Percentiles rank a stretch among this genome's conserved stretches.
These are phyloP conservation scores for Zasmidium citrigriseum DNA, from an alignment of 2,329 filamentous ascomycete species.

Conservation along the genomic window DNA sequence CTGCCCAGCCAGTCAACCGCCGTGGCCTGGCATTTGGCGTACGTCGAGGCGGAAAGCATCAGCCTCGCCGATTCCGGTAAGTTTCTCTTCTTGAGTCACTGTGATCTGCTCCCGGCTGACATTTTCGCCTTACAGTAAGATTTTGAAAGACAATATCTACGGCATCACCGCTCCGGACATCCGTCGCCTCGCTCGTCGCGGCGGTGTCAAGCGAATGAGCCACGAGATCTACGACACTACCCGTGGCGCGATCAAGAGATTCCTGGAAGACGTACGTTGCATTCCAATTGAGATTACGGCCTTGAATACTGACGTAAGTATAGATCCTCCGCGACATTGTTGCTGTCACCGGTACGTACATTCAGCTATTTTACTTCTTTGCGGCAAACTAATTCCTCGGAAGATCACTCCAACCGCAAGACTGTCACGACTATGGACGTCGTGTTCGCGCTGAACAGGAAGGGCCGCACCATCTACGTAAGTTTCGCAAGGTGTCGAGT, in stretches of 20 bases:
- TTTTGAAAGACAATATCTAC: conserved; percentile 97
- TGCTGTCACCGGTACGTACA: background rate
- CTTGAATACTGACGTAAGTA: background rate
- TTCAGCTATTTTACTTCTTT: too few relatives aligned
- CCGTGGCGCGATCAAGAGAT: conserved; percentile 54
- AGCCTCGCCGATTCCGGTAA: conserved; percentile 9
- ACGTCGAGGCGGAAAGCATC: background rate
- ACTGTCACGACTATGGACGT: conserved; percentile 65
- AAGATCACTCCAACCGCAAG: conserved; percentile 58
- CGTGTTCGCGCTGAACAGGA: background rate
- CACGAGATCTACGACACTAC: conserved; percentile 63
- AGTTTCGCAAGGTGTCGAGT: background rate
- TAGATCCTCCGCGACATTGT: conserved; percentile 1
- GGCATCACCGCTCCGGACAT: conserved; percentile 76
- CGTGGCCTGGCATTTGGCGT: background rate
- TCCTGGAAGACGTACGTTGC: conserved; percentile 58
- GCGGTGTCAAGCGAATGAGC: conserved; percentile 74
- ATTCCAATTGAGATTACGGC: background rate
- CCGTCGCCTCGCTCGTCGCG: conserved; percentile 73
- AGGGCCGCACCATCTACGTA: conserved; percentile 5
- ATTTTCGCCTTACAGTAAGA: conserved; percentile 73
- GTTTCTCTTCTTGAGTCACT: too few relatives aligned
- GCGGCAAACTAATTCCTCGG: too few relatives aligned
- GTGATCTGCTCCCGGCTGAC: too few relatives aligned
- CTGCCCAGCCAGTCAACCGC: too few relatives aligned